Evolutionary conservation across 345 rosid species (phyloP).

Genomic region (Sisymbrium altissimum): DNA sequence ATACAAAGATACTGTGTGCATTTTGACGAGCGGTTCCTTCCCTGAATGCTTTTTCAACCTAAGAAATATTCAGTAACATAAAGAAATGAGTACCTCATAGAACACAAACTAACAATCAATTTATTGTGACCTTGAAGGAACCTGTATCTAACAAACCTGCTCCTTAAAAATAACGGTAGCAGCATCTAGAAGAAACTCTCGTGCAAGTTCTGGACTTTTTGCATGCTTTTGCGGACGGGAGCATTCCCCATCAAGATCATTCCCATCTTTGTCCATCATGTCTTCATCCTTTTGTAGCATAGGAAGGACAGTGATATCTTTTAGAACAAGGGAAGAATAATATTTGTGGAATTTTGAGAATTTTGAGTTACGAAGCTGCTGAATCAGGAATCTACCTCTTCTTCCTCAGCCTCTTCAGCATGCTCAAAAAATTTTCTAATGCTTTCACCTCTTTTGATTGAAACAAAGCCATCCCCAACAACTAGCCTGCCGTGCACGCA

Average conservation of each 20-base stretch:
- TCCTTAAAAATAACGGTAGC: slow-evolving; percentile 95
- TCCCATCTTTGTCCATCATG: slow-evolving; percentile 92
- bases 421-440: slow-evolving; percentile 83
- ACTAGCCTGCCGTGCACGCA: slow-evolving; percentile 90
- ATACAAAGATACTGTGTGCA: slow-evolving; percentile 95
- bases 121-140: background rate
- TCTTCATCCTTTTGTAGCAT: slow-evolving; percentile 77
- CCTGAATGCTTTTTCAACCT: slow-evolving; percentile 99
- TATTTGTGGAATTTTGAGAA: slow-evolving; percentile 1
- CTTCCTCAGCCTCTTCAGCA: slow-evolving; percentile 98
- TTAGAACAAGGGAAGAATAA: background rate
- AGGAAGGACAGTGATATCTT: background rate
- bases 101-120: background rate
- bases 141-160: slow-evolving; percentile 50
- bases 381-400: slow-evolving; percentile 62
- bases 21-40: slow-evolving; percentile 98
- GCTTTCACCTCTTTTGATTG: slow-evolving; percentile 82
- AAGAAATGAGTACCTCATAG: slow-evolving; percentile 6
- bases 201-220: slow-evolving; percentile 99
- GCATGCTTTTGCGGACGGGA: slow-evolving; percentile 99
- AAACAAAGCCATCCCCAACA: slow-evolving; percentile 92
- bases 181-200: slow-evolving; percentile 98
- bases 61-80: slow-evolving; percentile 29
- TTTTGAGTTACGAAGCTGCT: background rate
- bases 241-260: slow-evolving; percentile 94